Base-by-base conservation (phyloP, 1,139 yeast species). In the Scheffersomyces segobiensis region DNA sequence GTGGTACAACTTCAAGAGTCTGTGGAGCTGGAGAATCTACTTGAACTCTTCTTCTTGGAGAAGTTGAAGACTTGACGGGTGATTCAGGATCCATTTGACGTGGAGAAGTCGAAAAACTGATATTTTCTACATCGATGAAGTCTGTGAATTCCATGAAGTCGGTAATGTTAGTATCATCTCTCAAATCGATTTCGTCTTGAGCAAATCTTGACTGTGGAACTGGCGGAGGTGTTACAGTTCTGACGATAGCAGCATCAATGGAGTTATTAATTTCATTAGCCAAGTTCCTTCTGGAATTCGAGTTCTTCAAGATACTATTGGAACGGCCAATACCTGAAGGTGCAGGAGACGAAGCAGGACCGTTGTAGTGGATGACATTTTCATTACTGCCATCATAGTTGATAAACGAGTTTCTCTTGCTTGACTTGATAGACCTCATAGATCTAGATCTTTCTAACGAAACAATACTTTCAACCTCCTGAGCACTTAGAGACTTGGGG, bases 391-490 rank as follows among this genome's bases (percentile, higher is more conserved):
- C 87, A 62, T 81, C 78, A 56, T 82, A 77, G 54, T 81, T 81
- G 5, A 78, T 72, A 61, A 77, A 77, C 50, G 85, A 81, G 58
- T 75, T 73, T 50, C 85, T 66, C 65, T 80, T 79, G 32, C 63
- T 61, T 53, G 75, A 74, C 65, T 65, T 77, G 12, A 81, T 72
- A 0, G 88, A 85, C 62, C 75, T 78, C 72, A 85, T 75, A 2
- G 93, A 87, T 62, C 91, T 77, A 19, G 89, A 84, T 62, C 93
- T 80, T 69, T 89, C 96, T 53, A 89, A 68, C 5, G 91, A 84
- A 1, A 88, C 88, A 60, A 89, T 89, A 54, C 90, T 86, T 64
- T 88, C 91, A 18, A 89, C 91, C 69, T 89, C 96, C 57, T 82
- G 86, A 0, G 84, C 78, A 61, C 82, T 87, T 52, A 89, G 76